phyloP scores from a whole-genome alignment of 2,329 filamentous ascomycete species.

The Botryotinia calthae region DNA sequence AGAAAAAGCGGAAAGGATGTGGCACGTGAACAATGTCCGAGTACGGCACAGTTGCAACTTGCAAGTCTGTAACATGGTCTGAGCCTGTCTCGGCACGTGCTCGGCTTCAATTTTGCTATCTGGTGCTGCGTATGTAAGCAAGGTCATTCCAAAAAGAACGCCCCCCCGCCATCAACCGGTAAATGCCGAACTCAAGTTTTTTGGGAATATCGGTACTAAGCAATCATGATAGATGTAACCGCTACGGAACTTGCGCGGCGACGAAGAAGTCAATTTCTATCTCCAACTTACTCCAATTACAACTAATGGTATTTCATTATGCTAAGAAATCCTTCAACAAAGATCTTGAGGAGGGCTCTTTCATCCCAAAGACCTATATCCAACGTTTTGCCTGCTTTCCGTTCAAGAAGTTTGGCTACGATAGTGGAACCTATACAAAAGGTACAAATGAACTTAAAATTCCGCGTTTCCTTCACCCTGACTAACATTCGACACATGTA shows the following conservation, averaged over 20 bases:
- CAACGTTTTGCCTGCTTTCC: conserved; percentile 30
- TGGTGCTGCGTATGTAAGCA: neutral
- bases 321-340: conserved; percentile 35
- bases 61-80: neutral
- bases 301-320: conserved; percentile 27
- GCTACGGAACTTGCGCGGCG: neutral
- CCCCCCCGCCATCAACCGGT: neutral
- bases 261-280: neutral
- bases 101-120: neutral
- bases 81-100: neutral
- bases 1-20: neutral
- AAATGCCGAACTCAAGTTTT: conserved; percentile 10
- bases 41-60: neutral
- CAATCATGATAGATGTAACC: neutral
- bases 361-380: conserved; percentile 24
- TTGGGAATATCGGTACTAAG: neutral
- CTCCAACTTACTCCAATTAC: neutral
- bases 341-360: conserved; percentile 29
- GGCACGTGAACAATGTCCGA: neutral
- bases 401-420: conserved; percentile 37
- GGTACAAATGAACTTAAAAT: conserved; percentile 24
- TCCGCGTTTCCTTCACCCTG: neutral
- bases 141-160: neutral
- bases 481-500: conserved; percentile 40
- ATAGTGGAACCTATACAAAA: conserved; percentile 39